Conservation (phyloP, 768 basidiomycete species). For the Galerina sulciceps region DNA sequence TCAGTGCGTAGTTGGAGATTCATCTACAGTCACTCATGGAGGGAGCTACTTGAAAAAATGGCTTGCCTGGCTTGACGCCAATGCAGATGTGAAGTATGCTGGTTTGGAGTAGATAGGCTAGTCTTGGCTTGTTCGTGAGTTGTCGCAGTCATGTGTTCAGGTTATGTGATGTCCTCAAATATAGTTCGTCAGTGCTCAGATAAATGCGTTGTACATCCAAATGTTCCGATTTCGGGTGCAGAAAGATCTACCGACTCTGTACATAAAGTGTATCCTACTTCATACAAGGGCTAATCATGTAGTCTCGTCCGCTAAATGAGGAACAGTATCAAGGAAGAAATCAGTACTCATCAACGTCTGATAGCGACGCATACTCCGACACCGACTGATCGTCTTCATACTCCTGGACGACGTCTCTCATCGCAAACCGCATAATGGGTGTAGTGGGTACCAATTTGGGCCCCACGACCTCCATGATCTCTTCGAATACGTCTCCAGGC, state of each 20-base stretch:
- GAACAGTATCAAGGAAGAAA: background rate
- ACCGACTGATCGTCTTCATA: constrained; percentile 77
- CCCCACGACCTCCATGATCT: constrained; percentile 66
- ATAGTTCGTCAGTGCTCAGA: no score
- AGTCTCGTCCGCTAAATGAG: background rate
- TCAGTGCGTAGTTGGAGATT: constrained; percentile 93
- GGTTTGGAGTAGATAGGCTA: constrained; percentile 51
- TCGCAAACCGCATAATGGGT: constrained; percentile 83
- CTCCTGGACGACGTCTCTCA: constrained; percentile 83
- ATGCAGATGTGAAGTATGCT: constrained; percentile 90
- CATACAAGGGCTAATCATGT: background rate
- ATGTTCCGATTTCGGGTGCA: no score
- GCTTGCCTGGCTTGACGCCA: constrained; percentile 87
- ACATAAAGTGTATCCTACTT: background rate
- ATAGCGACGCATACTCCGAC: constrained; percentile 79
- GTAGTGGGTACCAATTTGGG: constrained; percentile 79
- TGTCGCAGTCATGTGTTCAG: no score
- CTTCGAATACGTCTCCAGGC: constrained; percentile 43
- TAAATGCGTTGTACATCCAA: no score
- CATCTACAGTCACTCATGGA: constrained; percentile 87
- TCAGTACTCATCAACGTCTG: constrained; percentile 79
- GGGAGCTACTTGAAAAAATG: constrained; percentile 85
- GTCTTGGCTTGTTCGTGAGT: no score
- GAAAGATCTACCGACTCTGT: no score
- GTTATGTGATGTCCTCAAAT: no score